Base-by-base conservation (phyloP, 1,284 basidiomycete genomes). In the Amylostereum areolatum region DNA sequence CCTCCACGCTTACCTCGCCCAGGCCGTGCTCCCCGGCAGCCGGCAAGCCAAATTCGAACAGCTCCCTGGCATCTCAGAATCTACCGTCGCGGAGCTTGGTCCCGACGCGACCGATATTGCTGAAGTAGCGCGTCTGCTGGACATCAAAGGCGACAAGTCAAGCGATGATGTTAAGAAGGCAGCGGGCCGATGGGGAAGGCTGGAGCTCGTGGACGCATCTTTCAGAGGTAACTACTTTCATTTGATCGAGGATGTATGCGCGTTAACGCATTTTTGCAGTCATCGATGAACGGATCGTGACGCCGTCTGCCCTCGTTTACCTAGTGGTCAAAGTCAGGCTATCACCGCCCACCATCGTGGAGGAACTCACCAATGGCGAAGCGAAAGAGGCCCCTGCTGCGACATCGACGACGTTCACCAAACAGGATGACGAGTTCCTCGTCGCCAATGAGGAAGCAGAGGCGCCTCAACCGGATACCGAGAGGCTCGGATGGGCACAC, bases 301-400 rank as follows among this genome's bases (percentile, higher is more conserved):
- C 90, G 0, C 93, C 96, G 0, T 87, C 89, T 3, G 85, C 96
- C 0, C 90, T 98, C 57, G 91, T 97, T 31, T 86, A 87, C 60
- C 81, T 98, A 49, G 76, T 91, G 25, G 79, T 95, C 66, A 95
- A 96, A 66, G 71, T 92, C 12, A 82, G 89, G 2, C 57, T 94
- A 29, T 66, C 74, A 4, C 83, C 83, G 4, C 79, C 81, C 7
- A 66, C 67, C 52, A 62, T 48, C 67, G 72, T 18, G 39, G 18
- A 18, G 18, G 67, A 70, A 34, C 56, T 72, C 11, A 71, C 69
- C 32, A 73, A 71, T 5, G 81, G 83, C 45, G 73, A 77, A 47
- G 74, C 73, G 47, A 77, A 77, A 47, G 44, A 33, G 9, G n/a
- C 35, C 5, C 65, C 71, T 24, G 18, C 18, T 18, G 18, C 18